These are phyloP conservation scores for Scheffersomyces ergatensis DNA, from an alignment of 805 yeast species.

Conservation along the genomic window DNA sequence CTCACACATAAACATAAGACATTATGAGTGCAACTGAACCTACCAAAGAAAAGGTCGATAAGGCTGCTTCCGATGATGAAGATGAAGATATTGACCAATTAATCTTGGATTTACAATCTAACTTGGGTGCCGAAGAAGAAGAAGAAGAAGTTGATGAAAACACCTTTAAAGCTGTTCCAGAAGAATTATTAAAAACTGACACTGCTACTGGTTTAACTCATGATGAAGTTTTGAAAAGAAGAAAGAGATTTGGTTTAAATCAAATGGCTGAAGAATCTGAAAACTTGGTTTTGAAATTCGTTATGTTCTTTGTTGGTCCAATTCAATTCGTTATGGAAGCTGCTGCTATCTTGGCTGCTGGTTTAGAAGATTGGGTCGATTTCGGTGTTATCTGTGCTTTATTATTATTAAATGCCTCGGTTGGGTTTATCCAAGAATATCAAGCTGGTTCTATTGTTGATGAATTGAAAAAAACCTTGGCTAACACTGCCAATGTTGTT, in stretches of 20 bases:
- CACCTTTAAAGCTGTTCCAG: slow-evolving; percentile 72
- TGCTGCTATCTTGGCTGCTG: slow-evolving; percentile 93
- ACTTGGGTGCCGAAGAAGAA: slow-evolving; percentile 56
- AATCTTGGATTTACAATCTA: slow-evolving; percentile 75
- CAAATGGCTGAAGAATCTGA: slow-evolving; percentile 90
- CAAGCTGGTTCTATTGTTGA: slow-evolving; percentile 98
- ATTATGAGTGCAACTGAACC: slow-evolving; percentile 47
- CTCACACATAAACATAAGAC: background rate
- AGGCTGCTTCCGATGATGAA: slow-evolving; percentile 52
- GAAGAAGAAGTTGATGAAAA: slow-evolving; percentile 37
- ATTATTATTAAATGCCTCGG: slow-evolving; percentile 80
- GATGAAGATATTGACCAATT: slow-evolving; percentile 61
- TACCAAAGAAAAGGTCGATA: slow-evolving; percentile 51
- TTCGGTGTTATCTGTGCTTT: slow-evolving; percentile 95
- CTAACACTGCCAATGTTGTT: slow-evolving; percentile 81
- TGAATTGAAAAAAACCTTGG: slow-evolving; percentile 91
- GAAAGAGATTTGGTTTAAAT: slow-evolving; percentile 87
- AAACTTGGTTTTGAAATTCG: slow-evolving; percentile 73
- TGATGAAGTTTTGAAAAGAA: slow-evolving; percentile 77
- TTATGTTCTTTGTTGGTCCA: slow-evolving; percentile 90
- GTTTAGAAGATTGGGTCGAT: slow-evolving; percentile 98
- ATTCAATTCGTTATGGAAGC: slow-evolving; percentile 97
- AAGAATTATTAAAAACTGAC: slow-evolving; percentile 80
- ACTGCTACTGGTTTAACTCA: slow-evolving; percentile 71
- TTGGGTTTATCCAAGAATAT: slow-evolving; percentile 96